Evolutionary conservation across 768 basidiomycete species (phyloP).

Genomic region (Mycena indigotica): DNA sequence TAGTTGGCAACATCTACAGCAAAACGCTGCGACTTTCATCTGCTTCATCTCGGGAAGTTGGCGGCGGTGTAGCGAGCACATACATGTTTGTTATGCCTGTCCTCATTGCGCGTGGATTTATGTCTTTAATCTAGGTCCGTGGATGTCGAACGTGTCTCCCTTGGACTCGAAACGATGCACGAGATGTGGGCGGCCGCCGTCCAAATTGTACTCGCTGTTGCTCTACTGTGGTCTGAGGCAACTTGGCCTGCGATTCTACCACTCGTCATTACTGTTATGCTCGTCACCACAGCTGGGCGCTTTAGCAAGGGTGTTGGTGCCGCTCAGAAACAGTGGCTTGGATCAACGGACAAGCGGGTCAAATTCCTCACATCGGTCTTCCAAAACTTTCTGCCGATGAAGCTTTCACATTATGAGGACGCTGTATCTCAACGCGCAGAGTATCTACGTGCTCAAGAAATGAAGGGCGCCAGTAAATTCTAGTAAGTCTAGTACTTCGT

Average conservation of each 20-base stretch:
- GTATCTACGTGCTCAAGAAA: constrained; percentile 5
- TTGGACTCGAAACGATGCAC: constrained; percentile 4
- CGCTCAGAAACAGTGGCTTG: constrained; percentile 6
- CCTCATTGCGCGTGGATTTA: not conserved
- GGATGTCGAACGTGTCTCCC: constrained; percentile 14
- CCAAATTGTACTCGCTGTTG: not conserved
- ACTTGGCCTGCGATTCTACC: constrained; percentile 17
- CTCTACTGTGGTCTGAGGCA: constrained; percentile 9
- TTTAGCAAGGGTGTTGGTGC: constrained; percentile 7
- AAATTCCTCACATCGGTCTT: constrained; percentile 11
- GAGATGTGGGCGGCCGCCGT: constrained; percentile 10
- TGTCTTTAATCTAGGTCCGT: constrained; percentile 5
- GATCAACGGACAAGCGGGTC: constrained; percentile 16
- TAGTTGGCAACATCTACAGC: constrained; percentile 12
- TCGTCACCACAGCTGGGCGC: constrained; percentile 1
- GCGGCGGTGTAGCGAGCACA: constrained; percentile 16
- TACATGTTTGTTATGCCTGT: constrained; percentile 1
- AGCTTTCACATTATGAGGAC: constrained; percentile 9
- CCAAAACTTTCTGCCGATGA: constrained; percentile 15
- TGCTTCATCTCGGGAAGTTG: constrained; percentile 3
- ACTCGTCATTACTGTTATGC: constrained; percentile 1
- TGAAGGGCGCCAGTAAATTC: constrained; percentile 11
- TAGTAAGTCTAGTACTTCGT: constrained; percentile 10
- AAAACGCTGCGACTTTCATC: constrained; percentile 8
- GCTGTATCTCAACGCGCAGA: not conserved